phyloP scores from a whole-genome alignment of 192 early-diverging fungal genomes.

The Chytriomyces confervae region DNA sequence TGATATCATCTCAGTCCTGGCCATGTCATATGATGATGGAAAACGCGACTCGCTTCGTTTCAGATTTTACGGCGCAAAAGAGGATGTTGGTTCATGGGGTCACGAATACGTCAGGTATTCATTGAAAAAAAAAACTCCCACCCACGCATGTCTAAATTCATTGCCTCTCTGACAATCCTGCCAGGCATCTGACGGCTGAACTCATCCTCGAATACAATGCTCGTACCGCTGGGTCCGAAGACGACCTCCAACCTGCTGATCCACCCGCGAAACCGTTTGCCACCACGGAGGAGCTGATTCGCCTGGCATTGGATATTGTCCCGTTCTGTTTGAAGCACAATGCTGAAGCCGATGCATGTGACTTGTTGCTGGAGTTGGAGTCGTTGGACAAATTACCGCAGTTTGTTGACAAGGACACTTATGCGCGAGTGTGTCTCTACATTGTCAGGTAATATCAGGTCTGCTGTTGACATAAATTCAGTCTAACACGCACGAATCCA shows the following conservation, averaged over 20 bases:
- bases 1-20: slow-evolving; percentile 94
- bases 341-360: slow-evolving; percentile 97
- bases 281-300: slow-evolving; percentile 69
- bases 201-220: slow-evolving; percentile 82
- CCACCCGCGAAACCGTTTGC: slow-evolving; percentile 12
- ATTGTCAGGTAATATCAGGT: slow-evolving; percentile 72
- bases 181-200: slow-evolving; percentile 86
- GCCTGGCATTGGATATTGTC: slow-evolving; percentile 82
- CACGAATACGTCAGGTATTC: slow-evolving; percentile 95
- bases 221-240: slow-evolving; percentile 67
- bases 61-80: slow-evolving; percentile 78
- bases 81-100: slow-evolving; percentile 89
- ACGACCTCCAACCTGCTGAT: slow-evolving; percentile 1
- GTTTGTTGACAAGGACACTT: slow-evolving; percentile 93
- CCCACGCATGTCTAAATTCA: not conserved
- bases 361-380: slow-evolving; percentile 91
- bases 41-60: slow-evolving; percentile 86
- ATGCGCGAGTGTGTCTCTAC: slow-evolving; percentile 92
- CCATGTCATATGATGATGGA: slow-evolving; percentile 95
- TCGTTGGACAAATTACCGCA: slow-evolving; percentile 76
- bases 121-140: not conserved
- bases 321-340: slow-evolving; percentile 97
- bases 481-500: not conserved
- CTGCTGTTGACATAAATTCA: slow-evolving; percentile 61
- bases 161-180: not conserved